Percentiles rank a stretch among this genome's conserved stretches.
Conservation (phyloP, 257 asterid species). For the Phtheirospermum japonicum region DNA sequence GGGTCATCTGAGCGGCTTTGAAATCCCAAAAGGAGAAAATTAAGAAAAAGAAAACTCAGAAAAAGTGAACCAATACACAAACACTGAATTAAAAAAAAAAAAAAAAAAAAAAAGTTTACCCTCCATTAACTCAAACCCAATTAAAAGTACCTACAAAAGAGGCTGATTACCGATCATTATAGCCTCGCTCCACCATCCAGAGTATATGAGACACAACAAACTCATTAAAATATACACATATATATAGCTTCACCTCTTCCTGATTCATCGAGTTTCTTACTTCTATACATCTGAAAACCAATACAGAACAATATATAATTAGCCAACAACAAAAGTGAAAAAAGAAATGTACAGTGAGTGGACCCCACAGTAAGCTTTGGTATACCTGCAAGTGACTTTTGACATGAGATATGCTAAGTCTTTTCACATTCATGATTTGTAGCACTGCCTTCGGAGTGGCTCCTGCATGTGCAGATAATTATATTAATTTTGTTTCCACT, state of each 20-base stretch:
- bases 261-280: constrained; percentile 83
- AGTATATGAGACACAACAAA: too few relatives aligned
- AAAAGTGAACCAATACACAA: too few relatives aligned
- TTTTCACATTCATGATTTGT: constrained; percentile 82
- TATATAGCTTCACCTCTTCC: constrained; percentile 57
- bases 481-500: background rate
- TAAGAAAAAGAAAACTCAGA: too few relatives aligned
- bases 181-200: too few relatives aligned
- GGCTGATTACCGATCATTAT: too few relatives aligned
- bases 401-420: constrained; percentile 89
- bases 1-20: too few relatives aligned
- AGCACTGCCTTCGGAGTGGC: constrained; percentile 96
- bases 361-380: background rate
- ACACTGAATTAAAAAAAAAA: too few relatives aligned
- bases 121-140: too few relatives aligned
- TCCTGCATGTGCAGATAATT: constrained; percentile 38
- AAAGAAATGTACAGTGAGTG: background rate
- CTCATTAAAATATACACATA: too few relatives aligned
- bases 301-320: background rate
- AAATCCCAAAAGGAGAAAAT: too few relatives aligned
- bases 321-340: background rate
- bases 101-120: too few relatives aligned
- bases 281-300: constrained; percentile 76
- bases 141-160: too few relatives aligned
- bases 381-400: constrained; percentile 99